Percentiles rank a stretch among this genome's conserved stretches.
Conservation (phyloP, 805 yeast genomes). For the Candida caryicola region DNA sequence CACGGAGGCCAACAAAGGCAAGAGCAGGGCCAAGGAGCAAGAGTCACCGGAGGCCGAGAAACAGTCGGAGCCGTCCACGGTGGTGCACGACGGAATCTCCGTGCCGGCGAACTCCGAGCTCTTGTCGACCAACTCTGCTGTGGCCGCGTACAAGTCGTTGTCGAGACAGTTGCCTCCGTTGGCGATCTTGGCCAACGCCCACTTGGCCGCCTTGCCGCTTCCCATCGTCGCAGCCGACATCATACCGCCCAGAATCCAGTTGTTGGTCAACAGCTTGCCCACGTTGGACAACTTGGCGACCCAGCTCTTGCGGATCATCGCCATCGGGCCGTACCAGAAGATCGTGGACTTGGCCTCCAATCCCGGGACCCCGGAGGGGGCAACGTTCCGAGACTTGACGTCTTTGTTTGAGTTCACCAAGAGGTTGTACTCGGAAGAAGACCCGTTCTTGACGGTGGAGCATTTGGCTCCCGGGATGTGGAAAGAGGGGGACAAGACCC, state of each 20-base stretch:
- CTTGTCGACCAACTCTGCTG: conserved; percentile 37
- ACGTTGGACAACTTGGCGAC: conserved; percentile 78
- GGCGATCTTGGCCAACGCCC: conserved; percentile 41
- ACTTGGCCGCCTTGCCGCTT: conserved; percentile 59
- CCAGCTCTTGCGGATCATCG: conserved; percentile 71
- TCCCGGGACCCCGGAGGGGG: conserved; percentile 63
- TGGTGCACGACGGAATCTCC: conserved; percentile 13
- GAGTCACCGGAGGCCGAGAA: conserved; percentile 1
- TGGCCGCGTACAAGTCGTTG: conserved; percentile 42
- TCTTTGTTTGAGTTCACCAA: conserved; percentile 77
- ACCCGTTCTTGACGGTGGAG: conserved; percentile 68
- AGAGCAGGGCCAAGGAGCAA: conserved; percentile 3
- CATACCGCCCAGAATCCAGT: conserved; percentile 59
- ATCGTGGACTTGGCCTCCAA: conserved; percentile 66
- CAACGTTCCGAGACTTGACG: conserved; percentile 64
- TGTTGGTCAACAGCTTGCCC: conserved; percentile 66
- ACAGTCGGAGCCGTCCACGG: conserved; percentile 1
- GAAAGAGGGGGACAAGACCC: conserved; percentile 60
- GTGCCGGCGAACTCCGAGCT: conserved; percentile 44
- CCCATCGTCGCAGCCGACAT: conserved; percentile 55
- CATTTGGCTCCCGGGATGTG: conserved; percentile 71
- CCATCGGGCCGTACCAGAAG: conserved; percentile 73
- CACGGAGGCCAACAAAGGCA: conserved; percentile 17
- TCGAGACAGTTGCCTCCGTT: conserved; percentile 37
- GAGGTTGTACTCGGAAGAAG: conserved; percentile 62